These are phyloP conservation scores for Beta macrorhiza DNA, from an alignment of 179 eudicot genomes.

Conservation along the genomic window DNA sequence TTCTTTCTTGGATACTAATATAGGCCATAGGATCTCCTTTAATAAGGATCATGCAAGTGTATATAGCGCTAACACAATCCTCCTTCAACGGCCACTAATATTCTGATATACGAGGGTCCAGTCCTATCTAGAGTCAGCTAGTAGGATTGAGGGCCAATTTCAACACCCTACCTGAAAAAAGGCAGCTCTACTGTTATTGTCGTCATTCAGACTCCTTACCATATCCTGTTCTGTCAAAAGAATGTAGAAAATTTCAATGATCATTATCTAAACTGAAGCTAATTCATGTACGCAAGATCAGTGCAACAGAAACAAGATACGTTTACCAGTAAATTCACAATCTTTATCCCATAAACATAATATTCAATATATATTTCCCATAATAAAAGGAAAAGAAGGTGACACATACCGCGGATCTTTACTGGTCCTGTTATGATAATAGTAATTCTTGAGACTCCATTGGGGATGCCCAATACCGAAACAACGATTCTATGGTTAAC, in stretches of 20 bases:
- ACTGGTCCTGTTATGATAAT: conserved; percentile 9
- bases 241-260: background rate
- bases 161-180: background rate
- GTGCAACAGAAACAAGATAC: background rate
- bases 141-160: background rate
- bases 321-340: background rate
- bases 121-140: background rate
- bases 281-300: background rate
- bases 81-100: background rate
- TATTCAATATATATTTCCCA: background rate
- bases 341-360: background rate
- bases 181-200: background rate
- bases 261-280: background rate
- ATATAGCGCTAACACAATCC: background rate
- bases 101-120: background rate
- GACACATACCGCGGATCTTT: background rate
- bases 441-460: conserved; percentile 70
- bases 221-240: conserved; percentile 3
- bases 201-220: background rate
- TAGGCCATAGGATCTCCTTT: background rate
- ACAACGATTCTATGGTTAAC: conserved; percentile 79
- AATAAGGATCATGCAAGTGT: background rate
- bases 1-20: background rate
- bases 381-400: background rate
- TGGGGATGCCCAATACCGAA: conserved; percentile 87